These are phyloP conservation scores for Fusarium sp. DNA, from an alignment of 2,329 filamentous ascomycete species.

Conservation along the genomic window DNA sequence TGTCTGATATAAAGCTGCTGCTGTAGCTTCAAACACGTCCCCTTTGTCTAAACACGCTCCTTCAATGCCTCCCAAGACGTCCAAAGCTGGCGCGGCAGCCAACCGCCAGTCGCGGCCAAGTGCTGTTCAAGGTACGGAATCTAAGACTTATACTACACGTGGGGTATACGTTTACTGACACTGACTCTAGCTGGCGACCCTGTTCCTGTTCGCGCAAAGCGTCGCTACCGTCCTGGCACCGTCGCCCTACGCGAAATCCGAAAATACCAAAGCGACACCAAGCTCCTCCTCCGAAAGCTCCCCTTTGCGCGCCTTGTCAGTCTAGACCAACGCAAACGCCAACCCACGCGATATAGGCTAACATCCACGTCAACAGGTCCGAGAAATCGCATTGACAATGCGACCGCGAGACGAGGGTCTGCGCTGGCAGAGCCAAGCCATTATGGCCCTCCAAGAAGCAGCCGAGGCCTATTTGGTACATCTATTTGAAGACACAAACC, in stretches of 20 bases:
- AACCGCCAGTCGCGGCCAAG: slow-evolving; percentile 51
- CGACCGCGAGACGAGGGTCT: slow-evolving; percentile 75
- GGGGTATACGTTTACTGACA: slow-evolving; percentile 32
- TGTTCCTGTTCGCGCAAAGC: slow-evolving; percentile 69
- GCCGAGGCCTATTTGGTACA: slow-evolving; percentile 97
- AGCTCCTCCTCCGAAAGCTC: slow-evolving; percentile 83
- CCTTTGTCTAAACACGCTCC: slow-evolving; percentile 14
- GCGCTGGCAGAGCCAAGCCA: slow-evolving; percentile 96
- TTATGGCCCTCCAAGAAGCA: slow-evolving; percentile 92
- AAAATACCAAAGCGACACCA: slow-evolving; percentile 88
- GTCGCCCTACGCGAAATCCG: slow-evolving; percentile 91
- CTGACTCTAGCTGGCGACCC: slow-evolving; percentile 75
- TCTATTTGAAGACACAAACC: slow-evolving; percentile 84
- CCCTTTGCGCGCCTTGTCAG: slow-evolving; percentile 80
- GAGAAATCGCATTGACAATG: slow-evolving; percentile 76
- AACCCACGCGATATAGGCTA: slow-evolving; percentile 26
- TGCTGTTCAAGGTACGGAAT: slow-evolving; percentile 55
- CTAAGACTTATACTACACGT: neutral
- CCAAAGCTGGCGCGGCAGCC: slow-evolving; percentile 28
- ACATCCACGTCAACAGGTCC: slow-evolving; percentile 47
- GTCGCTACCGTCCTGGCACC: slow-evolving; percentile 81
- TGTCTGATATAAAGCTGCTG: slow-evolving; percentile 18
- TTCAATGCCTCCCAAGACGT: slow-evolving; percentile 41
- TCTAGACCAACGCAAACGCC: neutral
- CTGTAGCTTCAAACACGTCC: slow-evolving; percentile 1